Evolutionary conservation across 345 rosid species (phyloP).

Genomic region (Nasturtium officinale): DNA sequence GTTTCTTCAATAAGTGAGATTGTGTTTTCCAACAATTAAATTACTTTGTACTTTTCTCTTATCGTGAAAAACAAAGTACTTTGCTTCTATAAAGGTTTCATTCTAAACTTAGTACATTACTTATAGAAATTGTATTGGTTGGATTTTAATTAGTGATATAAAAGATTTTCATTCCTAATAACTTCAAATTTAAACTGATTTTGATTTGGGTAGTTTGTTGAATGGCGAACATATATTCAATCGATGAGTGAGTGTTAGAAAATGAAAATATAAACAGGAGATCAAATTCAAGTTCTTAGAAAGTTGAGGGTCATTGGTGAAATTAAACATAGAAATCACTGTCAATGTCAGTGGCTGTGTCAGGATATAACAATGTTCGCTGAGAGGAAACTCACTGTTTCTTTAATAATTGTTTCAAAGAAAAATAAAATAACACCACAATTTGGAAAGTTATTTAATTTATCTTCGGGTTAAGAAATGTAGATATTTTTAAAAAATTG

Average conservation of each 20-base stretch:
- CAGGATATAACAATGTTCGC: conserved; percentile 43
- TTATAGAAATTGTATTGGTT: background rate
- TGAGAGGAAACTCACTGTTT: conserved; percentile 42
- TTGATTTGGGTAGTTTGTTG: background rate
- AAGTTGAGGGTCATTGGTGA: conserved; percentile 19
- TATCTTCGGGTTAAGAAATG: background rate
- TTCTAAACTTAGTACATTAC: background rate
- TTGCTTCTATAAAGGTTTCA: conserved; percentile 1
- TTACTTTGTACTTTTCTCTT: conserved; percentile 13
- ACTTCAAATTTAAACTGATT: background rate
- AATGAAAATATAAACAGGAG: conserved; percentile 6
- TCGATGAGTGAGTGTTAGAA: background rate
- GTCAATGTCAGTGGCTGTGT: conserved; percentile 42
- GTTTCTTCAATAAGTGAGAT: conserved; percentile 16
- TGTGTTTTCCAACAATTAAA: background rate
- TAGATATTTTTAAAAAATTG: background rate
- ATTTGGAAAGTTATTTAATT: conserved; percentile 4
- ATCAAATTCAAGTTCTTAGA: conserved; percentile 1
- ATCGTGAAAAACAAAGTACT: background rate
- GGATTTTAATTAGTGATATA: background rate
- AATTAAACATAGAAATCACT: conserved; percentile 30
- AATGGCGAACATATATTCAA: background rate
- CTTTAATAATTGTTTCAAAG: conserved; percentile 27
- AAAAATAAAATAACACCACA: background rate
- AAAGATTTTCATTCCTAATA: background rate